Conservation (phyloP, 2,329 filamentous ascomycete genomes). For the Trichoderma arundinaceum region DNA sequence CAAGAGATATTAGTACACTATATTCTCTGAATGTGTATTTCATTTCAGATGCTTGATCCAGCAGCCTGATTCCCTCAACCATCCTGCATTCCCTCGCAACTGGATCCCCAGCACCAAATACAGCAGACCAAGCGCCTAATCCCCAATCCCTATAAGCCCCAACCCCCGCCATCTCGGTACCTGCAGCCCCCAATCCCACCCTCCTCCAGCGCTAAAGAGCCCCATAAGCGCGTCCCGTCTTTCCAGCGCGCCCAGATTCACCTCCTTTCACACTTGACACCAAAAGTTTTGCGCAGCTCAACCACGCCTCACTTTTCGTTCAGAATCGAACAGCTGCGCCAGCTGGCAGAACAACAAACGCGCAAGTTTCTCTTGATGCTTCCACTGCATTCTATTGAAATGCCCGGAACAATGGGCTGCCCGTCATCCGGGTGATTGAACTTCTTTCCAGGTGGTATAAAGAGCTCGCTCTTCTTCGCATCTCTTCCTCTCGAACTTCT, state of each 20-base stretch:
- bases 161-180: slow-evolving; percentile 2
- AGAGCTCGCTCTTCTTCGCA: neutral
- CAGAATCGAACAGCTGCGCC: slow-evolving; percentile 12
- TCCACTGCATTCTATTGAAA: slow-evolving; percentile 1
- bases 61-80: neutral
- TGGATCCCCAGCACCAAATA: no score
- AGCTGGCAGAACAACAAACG: slow-evolving; percentile 1
- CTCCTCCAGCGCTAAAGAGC: slow-evolving; percentile 20
- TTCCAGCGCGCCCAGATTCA: slow-evolving; percentile 13
- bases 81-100: no score
- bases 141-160: neutral
- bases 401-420: slow-evolving; percentile 12
- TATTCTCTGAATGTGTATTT: no score
- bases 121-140: neutral
- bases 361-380: neutral
- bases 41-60: no score
- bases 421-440: slow-evolving; percentile 7
- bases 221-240: slow-evolving; percentile 19
- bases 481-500: neutral
- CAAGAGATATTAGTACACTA: no score
- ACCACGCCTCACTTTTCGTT: slow-evolving; percentile 12
- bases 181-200: slow-evolving; percentile 11
- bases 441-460: slow-evolving; percentile 2
- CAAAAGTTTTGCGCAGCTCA: neutral
- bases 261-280: slow-evolving; percentile 11